These are phyloP conservation scores for Neckera pumila DNA, from an alignment of 225 moss, liverwort and hornwort species.

Conservation along the genomic window DNA sequence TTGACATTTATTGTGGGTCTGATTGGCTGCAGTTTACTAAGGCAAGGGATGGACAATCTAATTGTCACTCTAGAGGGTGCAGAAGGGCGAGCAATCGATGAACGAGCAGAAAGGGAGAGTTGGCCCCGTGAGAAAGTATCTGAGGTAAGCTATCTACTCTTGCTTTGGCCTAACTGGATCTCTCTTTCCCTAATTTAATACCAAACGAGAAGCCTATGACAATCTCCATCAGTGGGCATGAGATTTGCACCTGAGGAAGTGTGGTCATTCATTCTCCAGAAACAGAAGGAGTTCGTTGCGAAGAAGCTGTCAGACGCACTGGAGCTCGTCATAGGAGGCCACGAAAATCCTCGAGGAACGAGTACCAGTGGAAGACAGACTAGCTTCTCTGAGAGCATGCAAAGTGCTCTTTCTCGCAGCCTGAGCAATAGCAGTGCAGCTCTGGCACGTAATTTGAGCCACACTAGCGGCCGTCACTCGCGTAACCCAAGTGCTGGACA, in stretches of 20 bases:
- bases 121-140: conserved; percentile 35
- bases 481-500: conserved; percentile 22
- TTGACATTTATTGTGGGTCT: neutral
- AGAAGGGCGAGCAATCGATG: conserved; percentile 53
- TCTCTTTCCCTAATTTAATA: neutral
- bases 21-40: conserved; percentile 34
- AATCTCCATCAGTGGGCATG: neutral
- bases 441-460: conserved; percentile 21
- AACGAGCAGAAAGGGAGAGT: conserved; percentile 39
- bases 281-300: conserved; percentile 24
- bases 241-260: neutral
- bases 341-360: conserved; percentile 18
- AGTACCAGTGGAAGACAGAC: conserved; percentile 21
- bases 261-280: neutral
- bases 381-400: conserved; percentile 20
- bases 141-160: conserved; percentile 18
- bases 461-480: conserved; percentile 5
- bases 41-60: conserved; percentile 73
- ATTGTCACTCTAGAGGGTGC: conserved; percentile 59
- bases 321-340: conserved; percentile 24
- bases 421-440: neutral
- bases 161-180: neutral
- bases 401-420: conserved; percentile 23
- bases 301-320: conserved; percentile 24
- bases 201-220: neutral